A percentile compares a stretch with the other conserved stretches of the same genome.
These are phyloP conservation scores for Apodospora peruviana DNA, from an alignment of 495 filamentous ascomycete species.

Conservation along the genomic window DNA sequence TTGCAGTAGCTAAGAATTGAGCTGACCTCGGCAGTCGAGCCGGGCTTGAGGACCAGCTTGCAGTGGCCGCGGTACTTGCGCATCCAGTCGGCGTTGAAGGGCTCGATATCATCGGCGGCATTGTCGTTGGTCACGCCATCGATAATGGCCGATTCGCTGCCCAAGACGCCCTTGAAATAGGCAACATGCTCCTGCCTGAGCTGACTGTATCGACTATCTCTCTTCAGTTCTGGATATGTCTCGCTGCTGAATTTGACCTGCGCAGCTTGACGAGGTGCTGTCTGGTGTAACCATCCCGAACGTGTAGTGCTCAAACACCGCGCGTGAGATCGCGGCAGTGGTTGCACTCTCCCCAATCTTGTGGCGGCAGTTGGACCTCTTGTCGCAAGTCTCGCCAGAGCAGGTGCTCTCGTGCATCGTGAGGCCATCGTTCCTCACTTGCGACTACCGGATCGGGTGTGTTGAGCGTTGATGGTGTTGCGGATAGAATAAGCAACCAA, in stretches of 20 bases:
- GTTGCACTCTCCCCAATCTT: slow-evolving; percentile 9
- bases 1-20: slow-evolving; percentile 90
- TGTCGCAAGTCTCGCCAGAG: slow-evolving; percentile 16
- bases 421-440: slow-evolving; percentile 21
- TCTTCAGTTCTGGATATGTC: slow-evolving; percentile 75
- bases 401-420: slow-evolving; percentile 17
- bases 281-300: slow-evolving; percentile 22
- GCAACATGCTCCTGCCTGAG: slow-evolving; percentile 71
- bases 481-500: no score
- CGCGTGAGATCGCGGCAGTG: slow-evolving; percentile 6
- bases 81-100: slow-evolving; percentile 99
- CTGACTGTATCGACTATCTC: slow-evolving; percentile 66
- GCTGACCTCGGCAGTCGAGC: slow-evolving; percentile 76
- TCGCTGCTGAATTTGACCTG: slow-evolving; percentile 73
- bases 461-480: no score
- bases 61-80: slow-evolving; percentile 93
- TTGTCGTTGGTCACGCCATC: slow-evolving; percentile 72
- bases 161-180: slow-evolving; percentile 72
- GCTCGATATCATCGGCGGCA: slow-evolving; percentile 68
- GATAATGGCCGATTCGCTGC: slow-evolving; percentile 70
- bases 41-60: slow-evolving; percentile 79
- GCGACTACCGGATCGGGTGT: no score
- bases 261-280: slow-evolving; percentile 30
- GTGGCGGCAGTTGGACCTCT: neutral
- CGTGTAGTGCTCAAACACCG: slow-evolving; percentile 33